phyloP scores from a whole-genome alignment of 495 filamentous ascomycete genomes.

The Choiromyces venosus region DNA sequence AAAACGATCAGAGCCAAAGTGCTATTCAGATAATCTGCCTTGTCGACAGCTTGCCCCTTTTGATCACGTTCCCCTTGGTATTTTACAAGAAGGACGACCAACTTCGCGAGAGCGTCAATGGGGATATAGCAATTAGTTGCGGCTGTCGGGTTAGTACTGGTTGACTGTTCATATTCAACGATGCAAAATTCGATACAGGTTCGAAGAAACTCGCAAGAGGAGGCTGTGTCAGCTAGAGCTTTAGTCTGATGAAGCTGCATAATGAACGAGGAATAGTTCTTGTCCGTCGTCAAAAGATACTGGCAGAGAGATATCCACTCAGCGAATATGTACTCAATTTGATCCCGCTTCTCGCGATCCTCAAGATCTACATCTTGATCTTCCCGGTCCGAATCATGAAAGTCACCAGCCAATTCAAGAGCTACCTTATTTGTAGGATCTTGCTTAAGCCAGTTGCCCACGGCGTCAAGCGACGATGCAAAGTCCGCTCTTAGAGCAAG shows the following conservation, averaged over 20 bases:
- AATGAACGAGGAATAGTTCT: constrained; percentile 68
- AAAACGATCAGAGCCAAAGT: constrained; percentile 70
- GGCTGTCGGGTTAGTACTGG: constrained; percentile 53
- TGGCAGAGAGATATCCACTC: constrained; percentile 86
- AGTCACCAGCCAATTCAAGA: constrained; percentile 64
- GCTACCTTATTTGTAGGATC: constrained; percentile 61
- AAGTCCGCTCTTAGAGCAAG: constrained; percentile 79
- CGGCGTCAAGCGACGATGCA: constrained; percentile 68
- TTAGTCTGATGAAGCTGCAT: constrained; percentile 71
- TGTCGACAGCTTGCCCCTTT: constrained; percentile 53
- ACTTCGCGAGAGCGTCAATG: constrained; percentile 80
- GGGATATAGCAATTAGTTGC: constrained; percentile 66
- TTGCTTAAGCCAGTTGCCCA: constrained; percentile 74
- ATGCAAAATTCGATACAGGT: constrained; percentile 75
- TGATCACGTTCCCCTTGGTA: constrained; percentile 57
- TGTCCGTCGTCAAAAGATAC: constrained; percentile 63
- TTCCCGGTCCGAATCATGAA: constrained; percentile 49
- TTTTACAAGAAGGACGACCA: constrained; percentile 69
- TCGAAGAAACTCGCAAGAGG: constrained; percentile 71
- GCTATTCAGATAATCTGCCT: constrained; percentile 64
- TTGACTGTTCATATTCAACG: constrained; percentile 64
- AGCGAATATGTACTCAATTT: constrained; percentile 88
- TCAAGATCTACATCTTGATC: constrained; percentile 49
- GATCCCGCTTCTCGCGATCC: constrained; percentile 57
- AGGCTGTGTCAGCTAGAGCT: constrained; percentile 64